Conservation (phyloP, 2,329 filamentous ascomycete species). For the Mycogone perniciosa region DNA sequence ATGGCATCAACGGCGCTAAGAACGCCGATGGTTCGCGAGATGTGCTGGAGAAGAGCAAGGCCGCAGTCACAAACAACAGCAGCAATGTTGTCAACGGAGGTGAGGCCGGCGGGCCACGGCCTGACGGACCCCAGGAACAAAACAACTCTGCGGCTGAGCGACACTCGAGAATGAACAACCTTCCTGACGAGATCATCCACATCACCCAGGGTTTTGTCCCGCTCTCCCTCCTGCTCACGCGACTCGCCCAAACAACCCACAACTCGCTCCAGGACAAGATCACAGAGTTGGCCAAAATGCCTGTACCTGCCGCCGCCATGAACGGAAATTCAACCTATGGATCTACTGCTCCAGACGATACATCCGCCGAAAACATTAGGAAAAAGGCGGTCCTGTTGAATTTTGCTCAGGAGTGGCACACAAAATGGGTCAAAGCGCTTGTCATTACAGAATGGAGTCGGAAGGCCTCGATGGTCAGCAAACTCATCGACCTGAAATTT, state of each 20-base stretch:
- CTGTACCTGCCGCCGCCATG: conserved; percentile 42
- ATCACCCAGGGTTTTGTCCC: conserved; percentile 72
- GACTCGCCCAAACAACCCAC: conserved; percentile 78
- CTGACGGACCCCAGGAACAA: conserved; percentile 17
- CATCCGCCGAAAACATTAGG: conserved; percentile 57
- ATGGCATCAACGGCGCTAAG: conserved; percentile 38
- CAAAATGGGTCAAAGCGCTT: conserved; percentile 86
- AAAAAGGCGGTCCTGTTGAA: conserved; percentile 73
- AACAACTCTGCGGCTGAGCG: conserved; percentile 11
- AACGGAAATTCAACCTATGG: conserved; percentile 43
- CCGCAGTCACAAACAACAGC: conserved; percentile 10
- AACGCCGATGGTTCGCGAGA: conserved; percentile 17
- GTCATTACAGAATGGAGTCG: conserved; percentile 89
- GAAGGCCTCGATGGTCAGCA: conserved; percentile 71
- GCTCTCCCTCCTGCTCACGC: conserved; percentile 65
- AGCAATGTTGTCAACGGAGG: conserved; percentile 23
- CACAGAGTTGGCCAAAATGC: conserved; percentile 61
- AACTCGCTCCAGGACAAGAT: conserved; percentile 69
- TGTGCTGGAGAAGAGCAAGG: conserved; percentile 30
- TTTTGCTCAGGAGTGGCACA: conserved; percentile 73
- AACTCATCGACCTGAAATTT: conserved; percentile 77
- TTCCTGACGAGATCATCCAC: conserved; percentile 59
- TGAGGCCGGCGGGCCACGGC: conserved; percentile 16
- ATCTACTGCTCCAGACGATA: conserved; percentile 43
- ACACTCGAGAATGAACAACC: conserved; percentile 45